Conservation (phyloP, 768 basidiomycete genomes). For the Tephrocybe sp. region DNA sequence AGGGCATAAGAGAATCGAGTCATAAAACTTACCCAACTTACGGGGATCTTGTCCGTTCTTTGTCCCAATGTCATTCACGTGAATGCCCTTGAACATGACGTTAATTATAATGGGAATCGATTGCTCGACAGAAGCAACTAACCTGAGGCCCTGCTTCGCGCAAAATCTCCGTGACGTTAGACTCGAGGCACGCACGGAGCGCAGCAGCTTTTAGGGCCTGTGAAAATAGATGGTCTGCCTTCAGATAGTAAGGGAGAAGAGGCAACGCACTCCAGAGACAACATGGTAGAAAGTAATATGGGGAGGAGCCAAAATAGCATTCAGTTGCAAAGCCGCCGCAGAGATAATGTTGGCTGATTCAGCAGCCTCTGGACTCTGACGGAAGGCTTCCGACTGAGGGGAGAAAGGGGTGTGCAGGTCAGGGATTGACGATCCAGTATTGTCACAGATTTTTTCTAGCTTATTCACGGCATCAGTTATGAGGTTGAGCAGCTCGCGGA, state of each 20-base stretch:
- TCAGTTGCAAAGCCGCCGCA: conserved; percentile 14
- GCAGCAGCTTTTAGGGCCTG: conserved; percentile 18
- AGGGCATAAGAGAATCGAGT: neutral
- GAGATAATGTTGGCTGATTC: conserved; percentile 8
- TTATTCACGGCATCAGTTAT: conserved; percentile 5
- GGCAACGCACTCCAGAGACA: conserved; percentile 9
- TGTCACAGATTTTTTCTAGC: conserved; percentile 1
- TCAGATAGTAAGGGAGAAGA: neutral
- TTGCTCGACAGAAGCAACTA: neutral
- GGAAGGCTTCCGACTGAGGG: conserved; percentile 4
- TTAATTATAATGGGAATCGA: conserved; percentile 3
- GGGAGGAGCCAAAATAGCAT: conserved; percentile 12
- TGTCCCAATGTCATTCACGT: neutral
- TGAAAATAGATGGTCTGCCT: neutral
- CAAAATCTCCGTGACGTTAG: conserved; percentile 33
- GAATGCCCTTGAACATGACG: neutral
- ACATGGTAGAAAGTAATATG: conserved; percentile 7
- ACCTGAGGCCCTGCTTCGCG: conserved; percentile 30
- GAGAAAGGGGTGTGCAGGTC: conserved; percentile 20
- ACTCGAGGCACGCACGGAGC: conserved; percentile 25
- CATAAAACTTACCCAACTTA: neutral
- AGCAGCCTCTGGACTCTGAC: neutral
- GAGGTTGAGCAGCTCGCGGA: conserved; percentile 3
- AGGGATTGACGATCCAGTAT: neutral
- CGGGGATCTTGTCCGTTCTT: neutral